Evolutionary conservation across 1,284 basidiomycete species (phyloP), one percentile per base, ranked within the genome.

Genomic region (Cystobasidium pallidum): DNA sequence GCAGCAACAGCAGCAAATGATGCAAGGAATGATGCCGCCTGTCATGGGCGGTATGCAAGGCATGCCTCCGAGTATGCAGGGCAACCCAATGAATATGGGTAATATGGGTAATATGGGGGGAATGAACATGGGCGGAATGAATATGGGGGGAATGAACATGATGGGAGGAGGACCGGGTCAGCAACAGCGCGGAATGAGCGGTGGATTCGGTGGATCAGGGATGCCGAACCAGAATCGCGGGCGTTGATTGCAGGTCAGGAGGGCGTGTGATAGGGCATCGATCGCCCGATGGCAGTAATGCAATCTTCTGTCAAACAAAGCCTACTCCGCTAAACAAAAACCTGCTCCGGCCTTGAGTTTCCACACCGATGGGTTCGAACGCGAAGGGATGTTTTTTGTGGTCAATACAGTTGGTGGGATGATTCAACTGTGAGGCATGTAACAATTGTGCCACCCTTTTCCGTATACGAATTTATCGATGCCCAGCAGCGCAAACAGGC

Each of bases 61-160:
- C 80, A 84, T 82, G 84, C 81, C 77, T 74, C 81, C 81, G 75
- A 83, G 82, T 65, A 85, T 84, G 83, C 78, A 78, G 59, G 78
- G 78, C 13, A 81, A 80, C 72, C 78, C 79, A 70, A 76, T 76
- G 59, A 73, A 67, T 43, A 51, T 41, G 54, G 45, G 45, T 2
- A 54, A 49, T 24, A 58, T 58, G 49, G 71, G 51, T 19, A 30
- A 61, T 58, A 72, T 65, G 71, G 55, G 43, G 21, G 58, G 58
- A 26, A 61, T 41, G 30, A 54, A 32, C 45, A 55, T 52, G 24
- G 66, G 57, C 32, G 49, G 39, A 17, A 70, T 41, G 30, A 54
- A 32, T 32, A 55, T 52, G 24, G 66, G 57, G 1, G 49, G 39
- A 17, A 70, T 70, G 67, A 64, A 64, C 39, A 71, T 71, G 68